These are phyloP conservation scores for Trifolium subterraneum DNA, from an alignment of 306 rosid species.

Conservation along the genomic window DNA sequence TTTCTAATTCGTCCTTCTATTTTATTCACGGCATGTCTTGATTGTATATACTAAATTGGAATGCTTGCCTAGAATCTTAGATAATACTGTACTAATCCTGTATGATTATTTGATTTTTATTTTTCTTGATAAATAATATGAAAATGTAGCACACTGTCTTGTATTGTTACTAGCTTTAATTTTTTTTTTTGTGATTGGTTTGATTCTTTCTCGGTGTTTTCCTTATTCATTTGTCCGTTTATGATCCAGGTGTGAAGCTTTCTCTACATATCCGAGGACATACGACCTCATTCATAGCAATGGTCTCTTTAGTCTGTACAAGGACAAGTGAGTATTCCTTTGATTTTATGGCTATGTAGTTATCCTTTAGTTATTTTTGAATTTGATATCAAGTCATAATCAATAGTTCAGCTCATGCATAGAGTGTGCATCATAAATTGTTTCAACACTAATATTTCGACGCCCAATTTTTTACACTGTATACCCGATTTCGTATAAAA, in stretches of 20 bases:
- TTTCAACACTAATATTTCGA: too few species aligned
- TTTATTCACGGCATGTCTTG: conserved; percentile 11
- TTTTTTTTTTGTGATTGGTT: background rate
- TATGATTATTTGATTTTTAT: background rate
- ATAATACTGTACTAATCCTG: background rate
- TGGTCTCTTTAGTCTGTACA: conserved; percentile 81
- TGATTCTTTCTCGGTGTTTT: conserved; percentile 6
- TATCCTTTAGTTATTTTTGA: conserved; percentile 27
- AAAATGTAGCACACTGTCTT: conserved; percentile 6
- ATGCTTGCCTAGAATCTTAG: background rate
- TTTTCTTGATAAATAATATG: conserved; percentile 1
- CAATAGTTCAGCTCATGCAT: conserved; percentile 19
- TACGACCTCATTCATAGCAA: conserved; percentile 92
- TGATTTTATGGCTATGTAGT: conserved; percentile 11
- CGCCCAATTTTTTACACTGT: too few species aligned
- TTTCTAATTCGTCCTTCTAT: conserved; percentile 31
- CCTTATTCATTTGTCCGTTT: conserved; percentile 20
- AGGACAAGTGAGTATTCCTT: conserved; percentile 70
- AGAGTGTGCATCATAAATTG: background rate
- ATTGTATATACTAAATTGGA: background rate
- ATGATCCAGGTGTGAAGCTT: conserved; percentile 83
- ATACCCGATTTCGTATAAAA: too few species aligned
- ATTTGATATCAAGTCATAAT: conserved; percentile 7
- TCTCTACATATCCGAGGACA: conserved; percentile 96
- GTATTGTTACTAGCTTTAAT: conserved; percentile 14